phyloP scores from a whole-genome alignment of 306 rosid genomes.

The Urtica urens region DNA sequence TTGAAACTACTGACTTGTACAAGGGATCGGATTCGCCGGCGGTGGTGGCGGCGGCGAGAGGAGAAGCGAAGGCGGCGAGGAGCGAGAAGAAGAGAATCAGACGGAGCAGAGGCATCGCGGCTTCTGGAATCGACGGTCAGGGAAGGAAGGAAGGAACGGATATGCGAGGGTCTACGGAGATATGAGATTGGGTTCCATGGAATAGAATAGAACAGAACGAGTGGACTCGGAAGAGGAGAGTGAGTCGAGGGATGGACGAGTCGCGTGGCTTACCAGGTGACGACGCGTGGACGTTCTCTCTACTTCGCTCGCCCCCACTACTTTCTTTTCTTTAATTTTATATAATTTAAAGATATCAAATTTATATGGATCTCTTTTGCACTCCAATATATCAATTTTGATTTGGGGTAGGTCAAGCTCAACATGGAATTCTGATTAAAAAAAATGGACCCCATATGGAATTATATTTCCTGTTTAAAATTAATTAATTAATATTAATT shows the following conservation, averaged over 20 bases:
- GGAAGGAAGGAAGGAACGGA: slow-evolving; percentile 20
- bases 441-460: too few species aligned
- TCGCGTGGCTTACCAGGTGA: slow-evolving; percentile 15
- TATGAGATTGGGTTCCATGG: slow-evolving; percentile 22
- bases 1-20: slow-evolving; percentile 36
- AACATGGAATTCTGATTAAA: too few species aligned
- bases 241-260: slow-evolving; percentile 24
- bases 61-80: slow-evolving; percentile 23
- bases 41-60: slow-evolving; percentile 42
- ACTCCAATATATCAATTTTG: too few species aligned
- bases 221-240: background rate
- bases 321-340: background rate
- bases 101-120: slow-evolving; percentile 40
- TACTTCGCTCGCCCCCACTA: background rate
- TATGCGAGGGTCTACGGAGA: slow-evolving; percentile 11
- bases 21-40: slow-evolving; percentile 76
- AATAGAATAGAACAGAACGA: slow-evolving; percentile 2
- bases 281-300: slow-evolving; percentile 21
- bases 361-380: background rate
- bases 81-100: slow-evolving; percentile 25
- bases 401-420: too few species aligned
- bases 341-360: background rate
- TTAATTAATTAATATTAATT: too few species aligned
- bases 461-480: too few species aligned
- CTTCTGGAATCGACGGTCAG: slow-evolving; percentile 30